Evolutionary conservation across 768 basidiomycete species (phyloP).

Genomic region (Collybia sordida): DNA sequence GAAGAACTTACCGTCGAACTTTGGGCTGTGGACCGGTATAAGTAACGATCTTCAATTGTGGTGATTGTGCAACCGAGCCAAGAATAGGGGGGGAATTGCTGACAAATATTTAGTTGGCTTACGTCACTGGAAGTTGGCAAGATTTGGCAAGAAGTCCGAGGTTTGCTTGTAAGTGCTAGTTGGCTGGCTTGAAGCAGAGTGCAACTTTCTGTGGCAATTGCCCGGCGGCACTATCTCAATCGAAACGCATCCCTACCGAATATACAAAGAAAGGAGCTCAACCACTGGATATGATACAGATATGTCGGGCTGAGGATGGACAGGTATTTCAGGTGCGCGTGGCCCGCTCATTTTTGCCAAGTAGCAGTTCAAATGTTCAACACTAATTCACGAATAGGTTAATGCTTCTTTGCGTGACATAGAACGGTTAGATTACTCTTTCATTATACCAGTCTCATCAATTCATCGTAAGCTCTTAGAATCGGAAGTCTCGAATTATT

Average conservation of each 20-base stretch:
- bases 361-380: neutral
- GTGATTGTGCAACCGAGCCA: too few relatives aligned
- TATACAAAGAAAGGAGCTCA: neutral
- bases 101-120: neutral
- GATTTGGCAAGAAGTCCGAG: too few relatives aligned
- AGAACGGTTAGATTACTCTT: slow-evolving; percentile 53
- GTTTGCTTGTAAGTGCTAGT: too few relatives aligned
- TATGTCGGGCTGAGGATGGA: slow-evolving; percentile 67
- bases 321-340: slow-evolving; percentile 53
- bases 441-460: slow-evolving; percentile 5
- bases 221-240: neutral
- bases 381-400: slow-evolving; percentile 35
- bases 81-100: neutral
- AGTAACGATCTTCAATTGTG: too few relatives aligned
- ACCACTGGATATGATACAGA: slow-evolving; percentile 48
- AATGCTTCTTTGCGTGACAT: slow-evolving; percentile 74
- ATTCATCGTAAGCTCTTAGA: slow-evolving; percentile 30
- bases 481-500: slow-evolving; percentile 69
- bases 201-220: neutral
- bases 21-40: too few relatives aligned
- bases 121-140: neutral
- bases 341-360: neutral
- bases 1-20: too few relatives aligned
- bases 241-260: neutral
- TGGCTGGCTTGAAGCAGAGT: neutral